Conservation (phyloP, 1,284 basidiomycete genomes). For the Trametes polyzona region DNA sequence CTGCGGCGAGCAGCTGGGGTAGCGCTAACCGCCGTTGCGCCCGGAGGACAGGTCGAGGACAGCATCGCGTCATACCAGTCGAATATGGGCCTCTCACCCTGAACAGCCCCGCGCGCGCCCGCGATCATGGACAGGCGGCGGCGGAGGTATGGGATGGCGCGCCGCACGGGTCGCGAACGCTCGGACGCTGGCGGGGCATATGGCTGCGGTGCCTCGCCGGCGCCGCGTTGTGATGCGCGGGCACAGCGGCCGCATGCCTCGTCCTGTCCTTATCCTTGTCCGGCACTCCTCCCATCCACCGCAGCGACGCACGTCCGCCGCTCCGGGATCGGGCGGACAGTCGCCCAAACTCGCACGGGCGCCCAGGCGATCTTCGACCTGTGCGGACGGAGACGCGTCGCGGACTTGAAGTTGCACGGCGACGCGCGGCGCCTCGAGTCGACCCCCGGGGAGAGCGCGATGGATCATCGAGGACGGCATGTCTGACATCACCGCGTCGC, state of each 20-base stretch:
- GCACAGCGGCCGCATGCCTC: slow-evolving; percentile 20
- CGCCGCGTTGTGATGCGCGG: slow-evolving; percentile 30
- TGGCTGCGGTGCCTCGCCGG: slow-evolving; percentile 25
- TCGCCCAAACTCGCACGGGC: neutral
- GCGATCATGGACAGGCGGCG: slow-evolving; percentile 5
- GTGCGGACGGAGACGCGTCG: neutral
- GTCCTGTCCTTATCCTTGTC: no score
- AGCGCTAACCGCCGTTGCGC: neutral
- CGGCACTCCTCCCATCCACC: no score
- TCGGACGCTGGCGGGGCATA: slow-evolving; percentile 3
- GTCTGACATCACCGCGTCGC: neutral
- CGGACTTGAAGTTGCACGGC: neutral
- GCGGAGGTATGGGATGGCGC: no score
- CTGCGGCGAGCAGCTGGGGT: no score
- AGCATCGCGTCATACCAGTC: neutral
- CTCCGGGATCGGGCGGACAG: slow-evolving; percentile 10
- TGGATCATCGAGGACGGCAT: no score
- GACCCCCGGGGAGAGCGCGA: no score
- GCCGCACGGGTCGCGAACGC: no score
- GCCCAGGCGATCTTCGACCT: neutral
- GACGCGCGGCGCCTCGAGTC: no score
- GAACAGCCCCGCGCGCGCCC: slow-evolving; percentile 12
- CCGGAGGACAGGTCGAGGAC: neutral
- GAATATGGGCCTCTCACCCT: slow-evolving; percentile 14
- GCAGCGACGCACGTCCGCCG: no score